Evolutionary conservation across 2,329 filamentous ascomycete genomes (phyloP), one percentile per base, ranked within the genome.

Genomic region (Colletotrichum sp.): DNA sequence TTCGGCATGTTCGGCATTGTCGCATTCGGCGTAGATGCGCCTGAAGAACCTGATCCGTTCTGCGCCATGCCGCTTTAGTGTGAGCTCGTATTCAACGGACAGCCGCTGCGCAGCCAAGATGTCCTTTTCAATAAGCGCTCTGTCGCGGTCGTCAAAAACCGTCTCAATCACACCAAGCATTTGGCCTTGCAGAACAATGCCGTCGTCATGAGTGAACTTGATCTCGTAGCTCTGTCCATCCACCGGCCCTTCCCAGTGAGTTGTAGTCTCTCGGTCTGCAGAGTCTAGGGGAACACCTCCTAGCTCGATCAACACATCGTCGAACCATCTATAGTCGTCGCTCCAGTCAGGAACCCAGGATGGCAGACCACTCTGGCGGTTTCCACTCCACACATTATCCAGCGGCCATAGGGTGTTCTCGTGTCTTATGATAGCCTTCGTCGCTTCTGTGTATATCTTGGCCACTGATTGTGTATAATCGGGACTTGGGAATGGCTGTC

Each of bases 181-280:
- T 59, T 59, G 55, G 55, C 55, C 55, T 0, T 59, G 55, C 1
- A 59, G 55, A 6, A 59, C 0, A 1, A 59, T 59, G 55, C 55
- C 55, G 0, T 59, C 12, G 22, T 59, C 55, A 19, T 1, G 0
- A 59, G 55, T 59, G 55, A 59, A 59, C 0, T 59, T 25, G 16
- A 59, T 19, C 0, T 4, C 55, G 16, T 25, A 29, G 27, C 0
- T 19, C 3, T 2, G 55, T 19, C 0, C 1, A 0, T 59, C 25
- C 1, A 27, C 55, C 9, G 55, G 55, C 0, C 25, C 55, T 6
- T 59, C 55, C 55, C 55, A 59, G 16, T 59, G 55, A 0, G 1
- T 0, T 29, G 55, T 59, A 1, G 55, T 59, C 8, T 59, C 55
- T 19, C 55, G 13, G 55, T 59, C 55, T 25, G 55, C 25, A 3